phyloP scores from a whole-genome alignment of 228 moss, liverwort and hornwort genomes.

The Sphagnum fallax region DNA sequence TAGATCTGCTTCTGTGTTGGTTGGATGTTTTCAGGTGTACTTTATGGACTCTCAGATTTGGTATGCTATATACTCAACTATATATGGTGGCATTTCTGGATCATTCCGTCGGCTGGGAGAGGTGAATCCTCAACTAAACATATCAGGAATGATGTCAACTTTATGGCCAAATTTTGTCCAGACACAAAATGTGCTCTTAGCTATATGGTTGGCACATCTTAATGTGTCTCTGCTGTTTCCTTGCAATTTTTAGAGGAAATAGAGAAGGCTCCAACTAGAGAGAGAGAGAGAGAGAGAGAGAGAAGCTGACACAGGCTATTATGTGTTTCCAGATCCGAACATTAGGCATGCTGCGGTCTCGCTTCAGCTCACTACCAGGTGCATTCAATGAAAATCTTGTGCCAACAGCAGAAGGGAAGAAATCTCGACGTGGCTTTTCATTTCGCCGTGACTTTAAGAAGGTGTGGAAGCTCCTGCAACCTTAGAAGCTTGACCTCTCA shows the following conservation, averaged over 20 bases:
- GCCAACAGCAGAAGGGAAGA: slow-evolving; percentile 49
- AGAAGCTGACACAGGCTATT: too few relatives aligned
- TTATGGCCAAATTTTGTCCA: not conserved
- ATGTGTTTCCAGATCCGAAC: slow-evolving; percentile 62
- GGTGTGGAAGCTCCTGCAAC: slow-evolving; percentile 14
- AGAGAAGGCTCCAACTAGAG: too few relatives aligned
- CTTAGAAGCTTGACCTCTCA: too few relatives aligned
- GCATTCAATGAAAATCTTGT: slow-evolving; percentile 88
- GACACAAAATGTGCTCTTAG: too few relatives aligned
- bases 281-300: too few relatives aligned
- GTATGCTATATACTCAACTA: slow-evolving; percentile 88
- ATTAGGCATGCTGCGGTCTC: slow-evolving; percentile 84
- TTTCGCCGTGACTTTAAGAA: slow-evolving; percentile 73
- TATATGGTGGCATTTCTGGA: slow-evolving; percentile 88
- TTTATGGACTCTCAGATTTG: slow-evolving; percentile 99
- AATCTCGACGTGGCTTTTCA: slow-evolving; percentile 45
- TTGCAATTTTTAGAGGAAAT: too few relatives aligned
- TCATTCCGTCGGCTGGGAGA: slow-evolving; percentile 86
- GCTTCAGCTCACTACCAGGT: slow-evolving; percentile 84
- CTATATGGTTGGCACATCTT: too few relatives aligned
- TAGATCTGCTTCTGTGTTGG: too few relatives aligned
- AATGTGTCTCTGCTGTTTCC: too few relatives aligned
- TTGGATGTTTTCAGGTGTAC: slow-evolving; percentile 54
- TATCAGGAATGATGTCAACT: not conserved
- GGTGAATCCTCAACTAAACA: slow-evolving; percentile 23